Base-by-base conservation (phyloP, 225 moss, liverwort and hornwort species). In the Polytrichum commune region DNA sequence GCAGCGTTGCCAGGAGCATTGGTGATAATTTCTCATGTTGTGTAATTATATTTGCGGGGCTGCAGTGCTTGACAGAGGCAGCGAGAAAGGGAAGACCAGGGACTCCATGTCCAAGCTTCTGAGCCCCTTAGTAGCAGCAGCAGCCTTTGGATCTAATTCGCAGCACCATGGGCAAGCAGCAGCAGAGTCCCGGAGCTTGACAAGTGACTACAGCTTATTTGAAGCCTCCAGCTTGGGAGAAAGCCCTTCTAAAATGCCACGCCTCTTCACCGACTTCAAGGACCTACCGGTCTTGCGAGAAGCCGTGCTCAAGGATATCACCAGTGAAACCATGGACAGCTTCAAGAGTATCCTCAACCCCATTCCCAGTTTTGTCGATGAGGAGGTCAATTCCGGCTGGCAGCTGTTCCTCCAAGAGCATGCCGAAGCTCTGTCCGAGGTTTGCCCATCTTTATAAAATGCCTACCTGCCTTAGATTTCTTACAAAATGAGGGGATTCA, bases 1-100 rank as follows among this genome's bases (percentile, higher is more conserved):
- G 28, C 1, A 6, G 26, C 22, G 26, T 63, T 13, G 19, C 18
- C 27, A 18, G 0, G 24, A 27, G 63, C 18, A 63, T 24, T 27
- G 26, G 68, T 53, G 26, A 54, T 54, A 5, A 29, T 70, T 80
- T 71, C 86, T 78, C 73, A 76, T 77, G 80, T 72, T 71, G 54
- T 75, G 69, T 75, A 63, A 56, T 81, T 76, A 81, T 81, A 74
- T 46, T 46, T 46, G 46, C 46, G 46, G 46, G 46, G 46, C 46
- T 46, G 77, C 88, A 88, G 88, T 84, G 84, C 81, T 77, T 84
- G 81, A 73, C 81, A 84, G 84, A 81, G 84, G 81, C 74, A 56
- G 77, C 67, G 84, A 77, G 79, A 77, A 81, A 62, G 73, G 72
- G 77, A 77, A 88, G 70, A 16, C 70, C 60, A 79, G 84, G 73